phyloP scores from a whole-genome alignment of 2,329 filamentous ascomycete species.

The Calonectria hawksworthii region DNA sequence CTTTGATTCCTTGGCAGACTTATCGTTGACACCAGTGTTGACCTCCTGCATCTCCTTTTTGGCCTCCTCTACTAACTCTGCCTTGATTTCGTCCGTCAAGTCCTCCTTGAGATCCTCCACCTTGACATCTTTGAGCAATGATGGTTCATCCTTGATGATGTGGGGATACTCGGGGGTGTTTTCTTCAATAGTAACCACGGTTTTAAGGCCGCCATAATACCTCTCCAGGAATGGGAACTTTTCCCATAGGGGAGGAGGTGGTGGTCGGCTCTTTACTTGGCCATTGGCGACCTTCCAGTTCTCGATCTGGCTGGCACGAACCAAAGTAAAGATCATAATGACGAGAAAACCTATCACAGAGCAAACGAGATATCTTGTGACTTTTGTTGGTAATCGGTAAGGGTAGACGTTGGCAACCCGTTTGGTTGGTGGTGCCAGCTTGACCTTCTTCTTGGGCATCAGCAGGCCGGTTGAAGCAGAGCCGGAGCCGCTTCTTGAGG shows the following conservation, averaged over 20 bases:
- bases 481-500: constrained; percentile 68
- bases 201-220: constrained; percentile 90
- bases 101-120: constrained; percentile 36
- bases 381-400: constrained; percentile 78
- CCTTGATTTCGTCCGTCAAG: constrained; percentile 19
- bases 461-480: constrained; percentile 58
- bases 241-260: constrained; percentile 83
- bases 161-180: constrained; percentile 88
- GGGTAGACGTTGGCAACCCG: constrained; percentile 50
- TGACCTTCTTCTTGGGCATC: constrained; percentile 54
- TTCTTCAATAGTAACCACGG: constrained; percentile 73
- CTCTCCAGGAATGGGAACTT: constrained; percentile 86
- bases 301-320: constrained; percentile 80
- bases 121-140: constrained; percentile 33
- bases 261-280: constrained; percentile 58
- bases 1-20: constrained; percentile 19
- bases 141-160: constrained; percentile 69
- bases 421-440: constrained; percentile 33
- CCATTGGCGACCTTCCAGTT: constrained; percentile 73
- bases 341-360: constrained; percentile 77
- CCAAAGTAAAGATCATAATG: constrained; percentile 82
- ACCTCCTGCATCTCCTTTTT: constrained; percentile 37
- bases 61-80: constrained; percentile 25
- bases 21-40: constrained; percentile 10
- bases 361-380: constrained; percentile 84